These are phyloP conservation scores for Penicillium sp. DNA, from an alignment of 2,329 filamentous ascomycete genomes.

Conservation along the genomic window DNA sequence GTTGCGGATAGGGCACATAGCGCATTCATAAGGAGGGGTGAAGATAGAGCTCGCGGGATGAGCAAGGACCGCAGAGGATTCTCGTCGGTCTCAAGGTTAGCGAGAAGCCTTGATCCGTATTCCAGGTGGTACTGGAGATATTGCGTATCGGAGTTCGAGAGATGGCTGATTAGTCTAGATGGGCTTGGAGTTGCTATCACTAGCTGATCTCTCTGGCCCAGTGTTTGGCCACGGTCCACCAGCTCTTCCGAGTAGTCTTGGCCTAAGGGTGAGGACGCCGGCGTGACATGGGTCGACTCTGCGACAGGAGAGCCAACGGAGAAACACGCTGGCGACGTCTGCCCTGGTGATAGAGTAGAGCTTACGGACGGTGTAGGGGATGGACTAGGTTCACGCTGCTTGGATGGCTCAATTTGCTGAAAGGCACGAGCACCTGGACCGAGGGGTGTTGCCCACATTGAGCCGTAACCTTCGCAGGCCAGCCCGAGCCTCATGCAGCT, in stretches of 20 bases:
- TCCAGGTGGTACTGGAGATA: conserved; percentile 46
- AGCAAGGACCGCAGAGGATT: conserved; percentile 43
- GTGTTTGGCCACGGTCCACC: conserved; percentile 2
- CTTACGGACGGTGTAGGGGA: conserved; percentile 24
- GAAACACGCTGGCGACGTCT: conserved; percentile 2
- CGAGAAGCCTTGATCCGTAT: conserved; percentile 39
- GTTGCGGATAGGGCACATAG: conserved; percentile 45
- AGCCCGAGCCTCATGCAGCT: conserved; percentile 41
- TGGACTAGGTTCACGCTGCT: conserved; percentile 28
- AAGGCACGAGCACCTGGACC: conserved; percentile 39
- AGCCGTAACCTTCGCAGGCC: conserved; percentile 44
- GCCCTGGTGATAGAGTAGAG: conserved; percentile 20
- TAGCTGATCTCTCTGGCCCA: conserved; percentile 1
- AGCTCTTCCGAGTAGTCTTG: conserved; percentile 1
- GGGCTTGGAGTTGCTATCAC: conserved; percentile 23
- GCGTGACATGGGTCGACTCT: conserved; percentile 6
- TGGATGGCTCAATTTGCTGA: conserved; percentile 25
- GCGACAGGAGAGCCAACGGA: conserved; percentile 7
- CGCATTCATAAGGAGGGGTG: conserved; percentile 42
- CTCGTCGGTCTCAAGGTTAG: conserved; percentile 43
- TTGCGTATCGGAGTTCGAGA: conserved; percentile 37
- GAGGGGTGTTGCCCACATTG: conserved; percentile 42
- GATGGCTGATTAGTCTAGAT: conserved; percentile 29
- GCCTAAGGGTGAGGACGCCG: conserved; percentile 3
- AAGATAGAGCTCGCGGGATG: conserved; percentile 43